A percentile compares a stretch with the other conserved stretches of the same genome.
Evolutionary conservation across 352 stramenopile species (phyloP).

Genomic region (Proteromonas lacertae): DNA sequence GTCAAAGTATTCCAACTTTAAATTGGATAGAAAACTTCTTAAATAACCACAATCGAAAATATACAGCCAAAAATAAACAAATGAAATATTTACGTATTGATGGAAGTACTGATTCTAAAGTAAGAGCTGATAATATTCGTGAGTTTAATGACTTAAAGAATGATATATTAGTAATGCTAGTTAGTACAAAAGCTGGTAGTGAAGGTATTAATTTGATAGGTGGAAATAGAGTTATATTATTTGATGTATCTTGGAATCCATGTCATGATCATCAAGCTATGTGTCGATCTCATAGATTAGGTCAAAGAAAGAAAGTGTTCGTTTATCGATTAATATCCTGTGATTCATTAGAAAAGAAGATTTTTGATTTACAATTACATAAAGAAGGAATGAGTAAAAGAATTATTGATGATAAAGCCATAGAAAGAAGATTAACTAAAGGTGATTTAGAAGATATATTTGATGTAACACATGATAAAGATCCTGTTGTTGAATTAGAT

Average conservation of each 20-base stretch:
- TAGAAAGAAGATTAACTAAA: no score
- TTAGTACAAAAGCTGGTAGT: slow-evolving; percentile 16
- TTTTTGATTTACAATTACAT: no score
- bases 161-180: slow-evolving; percentile 12
- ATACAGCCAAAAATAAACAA: no score
- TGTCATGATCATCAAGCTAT: slow-evolving; percentile 21
- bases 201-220: slow-evolving; percentile 17
- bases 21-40: no score
- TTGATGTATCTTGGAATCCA: slow-evolving; percentile 30
- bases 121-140: slow-evolving; percentile 15
- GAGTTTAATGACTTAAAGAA: slow-evolving; percentile 9
- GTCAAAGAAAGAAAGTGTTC: slow-evolving; percentile 19
- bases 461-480: no score
- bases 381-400: no score
- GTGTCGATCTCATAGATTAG: slow-evolving; percentile 16
- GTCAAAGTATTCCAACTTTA: no score
- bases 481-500: no score
- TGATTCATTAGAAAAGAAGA: no score
- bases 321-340: slow-evolving; percentile 20
- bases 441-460: no score
- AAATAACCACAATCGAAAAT: no score
- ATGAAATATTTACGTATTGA: slow-evolving; percentile 24
- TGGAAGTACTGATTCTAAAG: slow-evolving; percentile 10
- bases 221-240: slow-evolving; percentile 21
- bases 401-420: no score